Percentiles rank a stretch among this genome's conserved stretches.
These are phyloP conservation scores for Wilcoxina mikolae DNA, from an alignment of 495 filamentous ascomycete species.

Conservation along the genomic window DNA sequence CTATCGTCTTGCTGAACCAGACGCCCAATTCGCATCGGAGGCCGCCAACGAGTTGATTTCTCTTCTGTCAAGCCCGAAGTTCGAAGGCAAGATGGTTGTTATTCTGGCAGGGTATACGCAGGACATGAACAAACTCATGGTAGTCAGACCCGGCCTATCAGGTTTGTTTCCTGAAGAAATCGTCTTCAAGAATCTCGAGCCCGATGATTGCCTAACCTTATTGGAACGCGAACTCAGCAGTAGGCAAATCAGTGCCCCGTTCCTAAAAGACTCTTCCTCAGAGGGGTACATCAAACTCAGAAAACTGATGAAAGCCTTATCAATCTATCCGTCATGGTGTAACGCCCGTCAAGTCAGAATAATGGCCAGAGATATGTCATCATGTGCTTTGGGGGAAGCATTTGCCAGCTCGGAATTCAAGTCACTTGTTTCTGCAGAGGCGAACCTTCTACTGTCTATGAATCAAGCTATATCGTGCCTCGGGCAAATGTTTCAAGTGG, in stretches of 20 bases:
- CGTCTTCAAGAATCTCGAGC: slow-evolving; percentile 32
- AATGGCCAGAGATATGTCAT: slow-evolving; percentile 29
- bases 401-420: no score
- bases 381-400: not conserved
- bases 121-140: slow-evolving; percentile 57
- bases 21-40: slow-evolving; percentile 48
- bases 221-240: slow-evolving; percentile 27
- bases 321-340: slow-evolving; percentile 29
- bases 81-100: slow-evolving; percentile 47
- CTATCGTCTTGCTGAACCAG: slow-evolving; percentile 44
- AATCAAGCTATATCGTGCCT: slow-evolving; percentile 1
- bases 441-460: no score
- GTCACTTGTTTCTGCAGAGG: no score
- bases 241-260: slow-evolving; percentile 4
- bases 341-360: slow-evolving; percentile 36
- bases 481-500: slow-evolving; percentile 2
- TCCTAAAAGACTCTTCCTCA: slow-evolving; percentile 4
- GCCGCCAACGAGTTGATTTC: slow-evolving; percentile 63
- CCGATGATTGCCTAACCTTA: slow-evolving; percentile 36
- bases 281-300: slow-evolving; percentile 16
- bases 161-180: slow-evolving; percentile 46
- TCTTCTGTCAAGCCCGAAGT: slow-evolving; percentile 48
- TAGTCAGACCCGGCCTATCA: slow-evolving; percentile 43
- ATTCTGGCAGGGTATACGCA: slow-evolving; percentile 60
- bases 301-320: slow-evolving; percentile 18